A percentile compares a stretch with the other conserved stretches of the same genome.
These are phyloP conservation scores for Candida hungchunana DNA, from an alignment of 805 yeast species.

Conservation along the genomic window DNA sequence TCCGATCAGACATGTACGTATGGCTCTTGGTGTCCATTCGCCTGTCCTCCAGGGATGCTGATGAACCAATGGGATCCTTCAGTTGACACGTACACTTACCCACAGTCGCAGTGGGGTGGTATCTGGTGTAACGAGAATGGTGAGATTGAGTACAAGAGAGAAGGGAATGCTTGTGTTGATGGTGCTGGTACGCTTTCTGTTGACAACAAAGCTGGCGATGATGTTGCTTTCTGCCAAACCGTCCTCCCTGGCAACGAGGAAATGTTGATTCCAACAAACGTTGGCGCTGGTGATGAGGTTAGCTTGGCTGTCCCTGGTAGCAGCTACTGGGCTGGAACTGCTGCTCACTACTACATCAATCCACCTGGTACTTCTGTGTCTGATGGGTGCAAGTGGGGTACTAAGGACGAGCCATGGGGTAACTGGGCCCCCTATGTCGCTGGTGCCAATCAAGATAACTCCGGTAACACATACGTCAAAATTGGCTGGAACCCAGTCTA, in stretches of 20 bases:
- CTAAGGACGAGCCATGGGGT: constrained; percentile 62
- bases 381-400: constrained; percentile 87
- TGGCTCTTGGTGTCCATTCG: constrained; percentile 87
- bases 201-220: constrained; percentile 47
- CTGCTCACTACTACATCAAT: constrained; percentile 82
- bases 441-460: constrained; percentile 76
- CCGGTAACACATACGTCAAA: constrained; percentile 71
- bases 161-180: constrained; percentile 60
- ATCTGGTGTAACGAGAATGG: constrained; percentile 73
- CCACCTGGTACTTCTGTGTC: constrained; percentile 73
- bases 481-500: constrained; percentile 91
- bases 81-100: constrained; percentile 70
- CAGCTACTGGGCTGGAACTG: constrained; percentile 79
- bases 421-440: constrained; percentile 95
- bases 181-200: constrained; percentile 75
- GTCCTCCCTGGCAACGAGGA: constrained; percentile 94
- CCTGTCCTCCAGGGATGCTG: constrained; percentile 83
- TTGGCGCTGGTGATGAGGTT: constrained; percentile 43
- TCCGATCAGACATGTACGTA: constrained; percentile 67
- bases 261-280: constrained; percentile 82
- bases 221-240: constrained; percentile 87
- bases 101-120: constrained; percentile 81
- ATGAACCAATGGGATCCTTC: constrained; percentile 86
- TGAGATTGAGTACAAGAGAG: constrained; percentile 54
- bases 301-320: constrained; percentile 81